Base-by-base conservation (phyloP, 2,329 filamentous ascomycete genomes). In the Neofusicoccum laricinum region DNA sequence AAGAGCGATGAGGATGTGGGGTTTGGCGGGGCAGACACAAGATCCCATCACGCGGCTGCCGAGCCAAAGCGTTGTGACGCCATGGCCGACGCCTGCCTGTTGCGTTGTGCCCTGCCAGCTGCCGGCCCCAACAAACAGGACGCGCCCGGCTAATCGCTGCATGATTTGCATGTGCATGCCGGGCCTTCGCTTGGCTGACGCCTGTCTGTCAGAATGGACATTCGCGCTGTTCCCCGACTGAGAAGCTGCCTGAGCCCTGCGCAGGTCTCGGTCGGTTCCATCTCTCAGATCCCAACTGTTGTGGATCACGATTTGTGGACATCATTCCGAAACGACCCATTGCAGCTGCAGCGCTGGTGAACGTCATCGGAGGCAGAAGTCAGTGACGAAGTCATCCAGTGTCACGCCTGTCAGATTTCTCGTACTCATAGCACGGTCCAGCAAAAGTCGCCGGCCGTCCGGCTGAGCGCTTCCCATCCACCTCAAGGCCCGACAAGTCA, bases 81-180 rank as follows among this genome's bases (percentile, higher is more conserved):
- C 40, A 59, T 59, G 55, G 41, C n/a, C 53, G 21, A 30, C 21
- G 38, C 19, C 53, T 58, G 53, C 38, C 40, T 45, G 55, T 36
- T 19, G 55, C 40, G 38, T 12, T 12, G 6, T 41, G 12, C 14
- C 15, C 40, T 43, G 40, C 40, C 36, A 38, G 14, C 38, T 41
- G 38, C n/a, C 38, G 14, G 11, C 36, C 55, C 41, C 55, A 59
- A 59, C 55, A 59, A 59, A 59, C 55, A 19, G 14, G 38, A 32
- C 21, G 21, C 21, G 40, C 14, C n/a, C 53, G 41, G 55, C 55
- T 32, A 59, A 59, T 59, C 41, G 40, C 41, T 19, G 55, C 55
- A 59, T 59, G 55, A 46, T 46, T 59, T 59, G 41, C 55, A 59
- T 59, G 55, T 46, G 55, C 41, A 11, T 43, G 38, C 38, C 51